phyloP scores from a whole-genome alignment of 2,329 filamentous ascomycete species.

The Amesomyces nigricolor region DNA sequence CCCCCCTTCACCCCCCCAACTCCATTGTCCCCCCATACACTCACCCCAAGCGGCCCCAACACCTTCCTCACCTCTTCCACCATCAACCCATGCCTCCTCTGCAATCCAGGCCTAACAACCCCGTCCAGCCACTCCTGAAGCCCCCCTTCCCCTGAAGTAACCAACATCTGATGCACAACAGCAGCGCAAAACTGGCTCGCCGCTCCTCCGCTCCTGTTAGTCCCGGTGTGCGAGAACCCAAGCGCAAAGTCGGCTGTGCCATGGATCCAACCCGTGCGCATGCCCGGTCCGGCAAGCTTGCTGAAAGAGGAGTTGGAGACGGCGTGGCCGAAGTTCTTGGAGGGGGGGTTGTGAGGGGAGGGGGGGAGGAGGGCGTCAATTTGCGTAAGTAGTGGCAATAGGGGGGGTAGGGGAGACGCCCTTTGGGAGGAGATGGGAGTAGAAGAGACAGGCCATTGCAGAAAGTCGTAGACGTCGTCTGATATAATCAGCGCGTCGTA shows the following conservation, averaged over 20 bases:
- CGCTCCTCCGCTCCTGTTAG: conserved; percentile 52
- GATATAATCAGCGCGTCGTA: conserved; percentile 77
- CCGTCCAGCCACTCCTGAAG: conserved; percentile 41
- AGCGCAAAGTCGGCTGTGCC: conserved; percentile 51
- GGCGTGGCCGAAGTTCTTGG: conserved; percentile 65
- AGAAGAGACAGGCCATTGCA: conserved; percentile 62
- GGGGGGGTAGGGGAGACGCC: conserved; percentile 24
- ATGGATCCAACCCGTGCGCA: conserved; percentile 85
- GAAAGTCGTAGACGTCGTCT: conserved; percentile 92
- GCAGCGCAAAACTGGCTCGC: conserved; percentile 48
- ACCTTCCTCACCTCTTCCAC: conserved; percentile 52
- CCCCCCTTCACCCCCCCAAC: conserved; percentile 24
- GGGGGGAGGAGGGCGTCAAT: conserved; percentile 65
- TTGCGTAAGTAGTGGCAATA: conserved; percentile 72
- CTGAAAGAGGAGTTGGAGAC: conserved; percentile 86
- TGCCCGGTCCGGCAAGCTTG: conserved; percentile 77
- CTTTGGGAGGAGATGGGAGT: conserved; percentile 28
- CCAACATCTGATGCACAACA: conserved; percentile 45
- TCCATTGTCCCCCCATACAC: conserved; percentile 23
- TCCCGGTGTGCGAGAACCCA: conserved; percentile 49
- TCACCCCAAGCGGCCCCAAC: conserved; percentile 58
- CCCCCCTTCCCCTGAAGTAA: conserved; percentile 30
- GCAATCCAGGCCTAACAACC: conserved; percentile 41
- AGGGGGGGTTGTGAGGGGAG: conserved; percentile 36
- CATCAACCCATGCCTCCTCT: conserved; percentile 45